phyloP scores from a whole-genome alignment of 129 eudicot genomes.

The Flaveria sonorensis region DNA sequence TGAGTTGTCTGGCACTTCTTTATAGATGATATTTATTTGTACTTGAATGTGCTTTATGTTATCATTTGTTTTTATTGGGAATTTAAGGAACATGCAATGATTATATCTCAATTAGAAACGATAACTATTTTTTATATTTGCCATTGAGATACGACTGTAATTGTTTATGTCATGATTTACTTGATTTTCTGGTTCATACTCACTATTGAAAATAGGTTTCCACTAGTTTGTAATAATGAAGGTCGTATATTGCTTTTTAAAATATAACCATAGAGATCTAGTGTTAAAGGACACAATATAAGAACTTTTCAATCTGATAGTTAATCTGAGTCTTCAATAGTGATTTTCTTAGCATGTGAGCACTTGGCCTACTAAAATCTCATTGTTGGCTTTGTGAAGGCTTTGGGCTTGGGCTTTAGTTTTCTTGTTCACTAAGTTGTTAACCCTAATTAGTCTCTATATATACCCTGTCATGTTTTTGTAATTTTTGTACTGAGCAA shows the following conservation, averaged over 20 bases:
- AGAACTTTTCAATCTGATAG: neutral
- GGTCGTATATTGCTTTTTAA: neutral
- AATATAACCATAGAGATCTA: neutral
- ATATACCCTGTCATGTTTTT: too few relatives aligned
- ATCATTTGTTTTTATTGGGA: constrained; percentile 14
- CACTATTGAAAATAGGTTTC: neutral
- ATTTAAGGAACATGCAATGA: constrained; percentile 2
- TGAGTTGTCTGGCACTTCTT: constrained; percentile 43
- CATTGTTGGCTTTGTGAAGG: too few relatives aligned
- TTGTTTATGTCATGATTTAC: constrained; percentile 19
- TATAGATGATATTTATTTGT: constrained; percentile 4
- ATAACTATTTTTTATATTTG: neutral
- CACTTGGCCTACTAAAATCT: neutral
- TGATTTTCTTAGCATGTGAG: neutral
- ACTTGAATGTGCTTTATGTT: neutral
- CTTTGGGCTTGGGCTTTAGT: too few relatives aligned
- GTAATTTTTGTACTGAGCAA: too few relatives aligned
- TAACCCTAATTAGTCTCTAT: too few relatives aligned
- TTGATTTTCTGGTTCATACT: constrained; percentile 22
- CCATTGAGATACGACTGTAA: neutral
- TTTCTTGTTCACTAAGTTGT: too few relatives aligned
- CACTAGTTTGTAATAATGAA: constrained; percentile 1
- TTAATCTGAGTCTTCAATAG: neutral
- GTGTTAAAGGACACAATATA: constrained; percentile 2
- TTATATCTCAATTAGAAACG: neutral